Evolutionary conservation across 805 yeast species (phyloP).

Genomic region (Sungouiozyma ichnusensis): DNA sequence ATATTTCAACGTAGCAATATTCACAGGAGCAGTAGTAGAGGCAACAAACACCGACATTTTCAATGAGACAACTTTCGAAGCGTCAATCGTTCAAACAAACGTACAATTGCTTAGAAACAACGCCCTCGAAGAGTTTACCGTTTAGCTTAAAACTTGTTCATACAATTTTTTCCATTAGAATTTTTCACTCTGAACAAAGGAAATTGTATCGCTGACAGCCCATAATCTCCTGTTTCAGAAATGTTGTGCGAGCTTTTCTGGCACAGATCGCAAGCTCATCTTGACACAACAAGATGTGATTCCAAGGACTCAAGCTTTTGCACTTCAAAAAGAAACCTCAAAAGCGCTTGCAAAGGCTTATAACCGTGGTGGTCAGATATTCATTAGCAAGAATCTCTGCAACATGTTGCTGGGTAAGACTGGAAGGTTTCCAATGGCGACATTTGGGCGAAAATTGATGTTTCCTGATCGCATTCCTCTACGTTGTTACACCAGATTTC

Average conservation of each 20-base stretch:
- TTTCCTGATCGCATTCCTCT: background rate
- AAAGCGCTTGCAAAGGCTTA: background rate
- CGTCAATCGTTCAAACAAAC: background rate
- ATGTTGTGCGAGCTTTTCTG: background rate
- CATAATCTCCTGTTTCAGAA: background rate
- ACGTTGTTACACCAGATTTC: conserved; percentile 1
- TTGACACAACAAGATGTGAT: too few species aligned
- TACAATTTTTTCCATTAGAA: background rate
- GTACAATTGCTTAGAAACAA: too few species aligned
- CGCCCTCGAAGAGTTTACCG: too few species aligned
- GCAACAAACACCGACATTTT: conserved; percentile 53
- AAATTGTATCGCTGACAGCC: too few species aligned
- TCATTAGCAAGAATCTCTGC: too few species aligned
- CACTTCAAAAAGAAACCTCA: background rate
- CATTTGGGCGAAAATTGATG: background rate
- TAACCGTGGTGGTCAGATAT: background rate
- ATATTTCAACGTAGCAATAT: conserved; percentile 93
- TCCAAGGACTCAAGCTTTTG: background rate
- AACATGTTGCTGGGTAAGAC: background rate
- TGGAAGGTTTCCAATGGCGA: background rate
- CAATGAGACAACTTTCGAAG: background rate
- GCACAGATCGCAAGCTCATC: too few species aligned
- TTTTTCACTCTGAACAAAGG: background rate
- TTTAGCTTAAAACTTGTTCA: background rate
- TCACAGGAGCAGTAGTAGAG: conserved; percentile 92